Evolutionary conservation across 768 basidiomycete species (phyloP), one percentile per base, ranked within the genome.

Genomic region (Tricholoma matsutake): DNA sequence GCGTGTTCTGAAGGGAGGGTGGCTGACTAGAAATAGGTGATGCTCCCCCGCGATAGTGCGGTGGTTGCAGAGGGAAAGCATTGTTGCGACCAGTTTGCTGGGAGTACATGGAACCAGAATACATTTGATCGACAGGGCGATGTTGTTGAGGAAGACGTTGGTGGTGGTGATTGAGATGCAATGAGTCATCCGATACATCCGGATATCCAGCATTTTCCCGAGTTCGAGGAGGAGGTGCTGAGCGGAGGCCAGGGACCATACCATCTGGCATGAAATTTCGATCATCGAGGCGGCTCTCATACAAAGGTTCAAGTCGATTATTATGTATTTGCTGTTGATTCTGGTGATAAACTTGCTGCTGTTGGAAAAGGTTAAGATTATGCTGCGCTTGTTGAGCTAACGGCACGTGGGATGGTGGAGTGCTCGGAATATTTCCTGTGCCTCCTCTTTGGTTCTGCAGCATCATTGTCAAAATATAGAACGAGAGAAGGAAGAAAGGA

Each of bases 231-330:
- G n/a, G 82, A 58, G 83, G 85, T 39, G 80, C 81, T 31, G 87
- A 81, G 39, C 92, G 86, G 32, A 94, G 80, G 8, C 91, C 92
- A 25, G 92, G 91, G 14, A 94, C 92, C 84, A 94, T 85, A 29
- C 89, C 89, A 73, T 94, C 90, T 9, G 92, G 89, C 25, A 91
- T 83, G 65, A 94, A 94, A 65, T 81, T 85, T 63, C 91, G 81
- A 66, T 91, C 90, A 56, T 93, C 89, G 41, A 86, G 70, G 25
- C 86, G 86, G 65, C 85, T 88, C 57, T 91, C 89, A 68, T 90
- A 91, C 32, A 91, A 70, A 3, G 88, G 72, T 43, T 92, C 90
- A 41, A 88, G 75, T 22, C 87, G 86, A 65, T 76, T 80, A 55
- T 73, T 76, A 14, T 77, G 77, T 29, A 75, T 67, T 22, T 76